Evolutionary conservation across 2,329 filamentous ascomycete species (phyloP).

Genomic region (Fusarium metavorans): DNA sequence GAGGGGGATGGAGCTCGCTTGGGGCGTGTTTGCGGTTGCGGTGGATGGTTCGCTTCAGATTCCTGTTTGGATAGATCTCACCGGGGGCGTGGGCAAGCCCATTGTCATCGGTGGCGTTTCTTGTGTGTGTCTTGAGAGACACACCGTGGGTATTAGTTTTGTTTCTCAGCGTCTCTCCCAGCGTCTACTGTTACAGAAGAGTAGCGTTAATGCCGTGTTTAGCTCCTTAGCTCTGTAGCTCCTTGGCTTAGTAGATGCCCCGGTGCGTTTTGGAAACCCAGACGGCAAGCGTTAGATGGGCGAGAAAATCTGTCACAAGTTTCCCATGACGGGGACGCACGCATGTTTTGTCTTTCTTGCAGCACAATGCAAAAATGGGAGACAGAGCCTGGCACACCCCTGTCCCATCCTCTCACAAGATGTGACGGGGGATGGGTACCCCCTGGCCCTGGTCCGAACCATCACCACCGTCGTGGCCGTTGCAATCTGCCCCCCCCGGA

Average conservation of each 20-base stretch:
- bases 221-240: neutral
- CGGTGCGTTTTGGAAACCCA: conserved; percentile 33
- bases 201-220: neutral
- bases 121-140: neutral
- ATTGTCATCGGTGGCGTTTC: conserved; percentile 35
- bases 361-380: conserved; percentile 1
- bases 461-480: conserved; percentile 47
- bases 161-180: conserved; percentile 10
- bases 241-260: conserved; percentile 13
- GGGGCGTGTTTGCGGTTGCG: conserved; percentile 18
- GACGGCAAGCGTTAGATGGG: conserved; percentile 32
- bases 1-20: conserved; percentile 24
- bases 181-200: neutral
- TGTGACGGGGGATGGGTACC: conserved; percentile 19
- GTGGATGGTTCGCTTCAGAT: conserved; percentile 29
- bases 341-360: conserved; percentile 30
- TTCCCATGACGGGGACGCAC: conserved; percentile 11
- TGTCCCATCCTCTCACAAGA: conserved; percentile 22
- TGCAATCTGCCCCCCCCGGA: conserved; percentile 42
- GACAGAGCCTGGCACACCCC: neutral
- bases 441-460: conserved; percentile 39
- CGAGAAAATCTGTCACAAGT: conserved; percentile 13
- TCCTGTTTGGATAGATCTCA: conserved; percentile 38
- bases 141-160: conserved; percentile 3
- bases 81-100: conserved; percentile 6